These are phyloP conservation scores for Ophiocordyceps camponoti-saundersi DNA, from an alignment of 2,329 filamentous ascomycete genomes.

Conservation along the genomic window DNA sequence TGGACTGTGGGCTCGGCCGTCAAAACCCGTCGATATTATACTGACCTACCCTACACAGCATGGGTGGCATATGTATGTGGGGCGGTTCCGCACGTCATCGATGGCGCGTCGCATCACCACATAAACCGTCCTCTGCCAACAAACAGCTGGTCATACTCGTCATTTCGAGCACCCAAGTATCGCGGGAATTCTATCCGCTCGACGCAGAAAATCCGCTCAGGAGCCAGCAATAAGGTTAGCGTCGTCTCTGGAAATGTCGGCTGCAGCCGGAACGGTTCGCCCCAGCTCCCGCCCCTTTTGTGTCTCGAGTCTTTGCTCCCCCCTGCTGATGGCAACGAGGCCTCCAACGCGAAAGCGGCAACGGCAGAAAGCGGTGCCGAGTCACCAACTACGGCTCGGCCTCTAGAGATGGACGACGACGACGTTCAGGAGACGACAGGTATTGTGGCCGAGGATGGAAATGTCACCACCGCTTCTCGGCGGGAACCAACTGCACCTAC, in stretches of 20 bases:
- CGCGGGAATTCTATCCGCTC: neutral
- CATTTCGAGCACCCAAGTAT: no score
- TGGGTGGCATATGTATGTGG: neutral
- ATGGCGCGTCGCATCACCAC: slow-evolving; percentile 1
- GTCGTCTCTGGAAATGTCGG: slow-evolving; percentile 18
- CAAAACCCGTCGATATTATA: no score
- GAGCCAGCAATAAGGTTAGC: neutral
- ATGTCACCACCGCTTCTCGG: slow-evolving; percentile 6
- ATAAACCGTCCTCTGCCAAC: neutral
- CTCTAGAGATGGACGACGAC: slow-evolving; percentile 54
- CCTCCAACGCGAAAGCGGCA: slow-evolving; percentile 24
- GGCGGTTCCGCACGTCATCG: slow-evolving; percentile 21
- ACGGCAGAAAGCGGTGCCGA: slow-evolving; percentile 30
- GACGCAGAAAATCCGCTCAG: neutral
- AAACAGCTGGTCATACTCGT: neutral
- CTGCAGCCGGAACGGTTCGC: slow-evolving; percentile 25
- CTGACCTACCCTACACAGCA: neutral
- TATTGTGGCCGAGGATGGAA: slow-evolving; percentile 25
- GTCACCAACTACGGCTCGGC: slow-evolving; percentile 47
- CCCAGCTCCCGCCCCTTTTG: slow-evolving; percentile 5
- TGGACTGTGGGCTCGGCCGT: neutral
- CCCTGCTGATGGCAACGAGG: slow-evolving; percentile 7
- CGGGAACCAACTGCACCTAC: slow-evolving; percentile 12
- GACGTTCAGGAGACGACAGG: slow-evolving; percentile 46
- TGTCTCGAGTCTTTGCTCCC: slow-evolving; percentile 3